Conservation (phyloP, 2,329 filamentous ascomycete species). For the Mariannaea sp. region DNA sequence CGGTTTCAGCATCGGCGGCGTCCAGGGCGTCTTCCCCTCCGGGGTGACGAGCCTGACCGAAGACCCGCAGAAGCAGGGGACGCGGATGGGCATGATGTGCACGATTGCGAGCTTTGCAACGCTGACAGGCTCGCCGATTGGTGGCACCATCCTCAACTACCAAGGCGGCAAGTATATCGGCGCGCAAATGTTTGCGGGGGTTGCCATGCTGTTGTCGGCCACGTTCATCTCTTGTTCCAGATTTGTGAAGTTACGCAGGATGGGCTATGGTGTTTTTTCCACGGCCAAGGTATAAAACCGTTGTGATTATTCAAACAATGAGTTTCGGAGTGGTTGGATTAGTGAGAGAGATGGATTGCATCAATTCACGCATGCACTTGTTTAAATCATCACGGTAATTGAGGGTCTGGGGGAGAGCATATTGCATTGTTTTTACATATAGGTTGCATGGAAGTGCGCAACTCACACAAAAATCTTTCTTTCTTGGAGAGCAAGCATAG, state of each 20-base stretch:
- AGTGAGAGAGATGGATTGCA: too few species aligned
- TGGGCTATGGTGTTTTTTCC: neutral
- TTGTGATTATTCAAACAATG: neutral
- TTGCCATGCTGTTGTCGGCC: constrained; percentile 21
- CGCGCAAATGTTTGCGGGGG: constrained; percentile 30
- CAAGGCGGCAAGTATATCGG: constrained; percentile 25
- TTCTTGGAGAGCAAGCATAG: too few species aligned
- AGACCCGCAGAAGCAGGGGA: constrained; percentile 46
- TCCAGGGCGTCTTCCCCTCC: constrained; percentile 37
- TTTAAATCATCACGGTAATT: too few species aligned
- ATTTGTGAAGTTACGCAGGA: constrained; percentile 17
- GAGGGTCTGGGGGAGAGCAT: too few species aligned
- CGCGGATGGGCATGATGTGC: constrained; percentile 48
- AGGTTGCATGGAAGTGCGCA: too few species aligned
- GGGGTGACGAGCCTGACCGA: constrained; percentile 44
- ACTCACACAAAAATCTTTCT: neutral
- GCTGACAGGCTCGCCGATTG: constrained; percentile 45
- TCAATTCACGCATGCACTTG: too few species aligned
- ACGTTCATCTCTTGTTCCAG: constrained; percentile 20
- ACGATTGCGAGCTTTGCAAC: constrained; percentile 45
- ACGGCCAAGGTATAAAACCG: neutral
- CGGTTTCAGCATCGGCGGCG: constrained; percentile 25
- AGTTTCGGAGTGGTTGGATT: too few species aligned
- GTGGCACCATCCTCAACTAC: constrained; percentile 31
- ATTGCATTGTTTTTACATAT: too few species aligned